Base-by-base conservation (phyloP, 2,329 filamentous ascomycete species). In the Penicillium sp. region DNA sequence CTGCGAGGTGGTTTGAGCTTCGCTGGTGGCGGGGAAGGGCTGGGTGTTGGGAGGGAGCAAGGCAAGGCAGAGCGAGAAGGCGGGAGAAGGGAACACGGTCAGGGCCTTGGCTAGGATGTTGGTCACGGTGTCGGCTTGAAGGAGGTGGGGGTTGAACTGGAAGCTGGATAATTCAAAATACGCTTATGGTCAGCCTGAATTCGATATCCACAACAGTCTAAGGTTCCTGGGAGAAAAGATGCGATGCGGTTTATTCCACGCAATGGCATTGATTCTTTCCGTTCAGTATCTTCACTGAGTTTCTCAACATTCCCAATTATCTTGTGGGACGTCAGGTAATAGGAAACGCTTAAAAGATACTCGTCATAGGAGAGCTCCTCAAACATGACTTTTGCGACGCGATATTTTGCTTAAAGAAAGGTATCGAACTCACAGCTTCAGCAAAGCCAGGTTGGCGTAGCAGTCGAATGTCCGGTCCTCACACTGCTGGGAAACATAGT, bases 41-140 rank as follows among this genome's bases (percentile, higher is more conserved):
- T 91, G 84, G 61, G 89, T 84, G 72, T 92, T 86, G 43, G 93
- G 88, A 61, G 91, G 91, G 70, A 99, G 91, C 62, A 99, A 90
- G 72, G 96, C 90, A 59, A 99, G 87, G 69, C 89, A 89, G 68
- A 97, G 90, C 67, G 87, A 88, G 85, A 97, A 99, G 76, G 97
- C 92, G 41, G 94, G 86, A 18, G 90, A 92, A 61, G 94, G 94
- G 82, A 99, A 99, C 79, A 96, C 90, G 66, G 93, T 96, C 73
- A 99, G 87, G 64, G 92, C 84, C 83, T 97, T 99, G 81, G 96
- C 92, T 74, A 99, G 91, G 79, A 97, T 89, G 84, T 97, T 97
- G 82, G 94, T 97, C 76, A 94, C 91, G 71, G 93, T 91, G 78
- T 99, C 94, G 72, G 96, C 90, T 81, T 94, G 93, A 72, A 92